Evolutionary conservation across 192 early-diverging fungal genomes (phyloP), one percentile per base, ranked within the genome.

Genomic region (Radiomyces spectabilis): DNA sequence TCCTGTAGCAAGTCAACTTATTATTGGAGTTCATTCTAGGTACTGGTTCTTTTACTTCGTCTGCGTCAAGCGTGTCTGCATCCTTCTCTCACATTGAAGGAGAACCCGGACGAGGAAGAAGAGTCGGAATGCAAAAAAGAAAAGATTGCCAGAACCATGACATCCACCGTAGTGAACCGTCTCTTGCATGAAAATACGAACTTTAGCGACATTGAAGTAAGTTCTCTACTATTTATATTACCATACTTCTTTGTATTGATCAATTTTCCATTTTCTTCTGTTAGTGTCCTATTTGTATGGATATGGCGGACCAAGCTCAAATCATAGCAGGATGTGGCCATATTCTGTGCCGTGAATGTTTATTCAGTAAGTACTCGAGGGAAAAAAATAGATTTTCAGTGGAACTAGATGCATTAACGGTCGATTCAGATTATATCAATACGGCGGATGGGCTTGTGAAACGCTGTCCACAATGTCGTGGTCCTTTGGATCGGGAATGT

Each of bases 1-100:
- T n/a, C n/a, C n/a, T n/a, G n/a, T 27, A 37, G 56, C 26, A 5
- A 41, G 3, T 43, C 46, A 27, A 45, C 16, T n/a, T 9, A 1
- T n/a, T 13, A 19, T 32, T 31, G 21, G 21, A 18, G 30, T 43
- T 25, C 5, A 30, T 21, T 26, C 12, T 52, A 72, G 69, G 71
- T 80, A 15, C 22, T 80, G 50, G 59, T 73, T 3, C 53, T 80
- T 0, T 48, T 80, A 21, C 38, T 80, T 15, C 59, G 75, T n/a
- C 53, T 80, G 29, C 70, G 78, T 9, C 75, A 77, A 44, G 78
- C 78, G 0, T 77, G 74, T 48, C 60, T 68, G 16, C 78, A 80
- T 42, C 75, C 78, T 2, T 67, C 51, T 37, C 31, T 80, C 8
- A 79, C 66, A 3, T n/a, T 27, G 5, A 44, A 19, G 4, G 34